Base-by-base conservation (phyloP, 352 stramenopile genomes). In the Phytopythium litorale region DNA sequence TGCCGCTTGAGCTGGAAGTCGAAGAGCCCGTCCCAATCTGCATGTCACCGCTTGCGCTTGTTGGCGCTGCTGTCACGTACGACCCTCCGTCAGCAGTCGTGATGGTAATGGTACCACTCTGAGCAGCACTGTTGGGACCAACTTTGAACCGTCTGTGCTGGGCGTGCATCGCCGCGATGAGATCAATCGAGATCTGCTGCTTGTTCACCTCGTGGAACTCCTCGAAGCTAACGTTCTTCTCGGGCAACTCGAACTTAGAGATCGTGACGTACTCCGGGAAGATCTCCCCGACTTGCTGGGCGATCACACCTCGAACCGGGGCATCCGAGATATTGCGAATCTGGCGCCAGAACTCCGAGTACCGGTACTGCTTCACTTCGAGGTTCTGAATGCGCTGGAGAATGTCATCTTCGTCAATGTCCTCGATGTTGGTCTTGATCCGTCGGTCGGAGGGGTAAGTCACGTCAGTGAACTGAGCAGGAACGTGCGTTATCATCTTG, bases 131-230 rank as follows among this genome's bases (percentile, higher is more conserved):
- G 40, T 90, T 88, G 18, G 76, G 68, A 0, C 73, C 75, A 57
- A 93, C 67, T 35, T 72, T 86, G 38, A 93, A 88, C 4, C 83
- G 79, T 19, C 70, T 78, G 56, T 91, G 71, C 21, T 94, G 85
- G 3, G 92, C 83, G 66, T 98, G 92, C 32, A 98, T 77, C 32
- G 90, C 91, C 43, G 82, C 86, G 43, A 98, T 69, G 8, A 97
- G 61, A 70, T 98, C 95, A 43, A 98, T 85, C 6, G 89, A 81
- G 8, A 98, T 88, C 25, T 79, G 77, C 50, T 97, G 87, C 63
- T 98, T 98, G 75, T 98, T 92, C 35, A 98, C 91, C 81, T 98
- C 89, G 59, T 97, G 83, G 64, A 98, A 98, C 49, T 97, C 64
- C 42, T 96, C 73, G 35, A 97, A 80, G 11, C 74, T 85, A 60